phyloP scores from a whole-genome alignment of 2,329 filamentous ascomycete genomes.

The Chaetomium sp. region DNA sequence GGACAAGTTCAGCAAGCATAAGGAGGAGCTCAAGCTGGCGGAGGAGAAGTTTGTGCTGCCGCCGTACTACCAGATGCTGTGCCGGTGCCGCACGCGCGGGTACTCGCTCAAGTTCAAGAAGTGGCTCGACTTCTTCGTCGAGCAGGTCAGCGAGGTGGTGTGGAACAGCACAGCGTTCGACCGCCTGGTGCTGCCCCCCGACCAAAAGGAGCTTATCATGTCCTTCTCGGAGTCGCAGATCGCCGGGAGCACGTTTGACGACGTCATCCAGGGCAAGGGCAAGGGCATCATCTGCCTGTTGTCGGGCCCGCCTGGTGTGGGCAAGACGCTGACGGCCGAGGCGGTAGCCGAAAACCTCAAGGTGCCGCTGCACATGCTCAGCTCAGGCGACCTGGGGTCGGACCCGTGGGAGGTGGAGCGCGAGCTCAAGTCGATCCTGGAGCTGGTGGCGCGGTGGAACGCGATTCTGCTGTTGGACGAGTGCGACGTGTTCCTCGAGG shows the following conservation, averaged over 20 bases:
- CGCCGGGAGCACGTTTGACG: constrained; percentile 39
- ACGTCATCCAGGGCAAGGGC: constrained; percentile 47
- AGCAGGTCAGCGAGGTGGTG: constrained; percentile 37
- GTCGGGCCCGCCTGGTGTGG: constrained; percentile 42
- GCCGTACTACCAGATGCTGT: constrained; percentile 31
- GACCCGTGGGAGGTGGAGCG: constrained; percentile 58
- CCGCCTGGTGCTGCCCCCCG: constrained; percentile 42
- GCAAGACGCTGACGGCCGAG: constrained; percentile 45
- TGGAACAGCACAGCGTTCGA: constrained; percentile 46
- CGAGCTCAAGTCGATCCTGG: constrained; percentile 60
- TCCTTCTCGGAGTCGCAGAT: constrained; percentile 45
- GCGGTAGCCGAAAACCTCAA: constrained; percentile 44
- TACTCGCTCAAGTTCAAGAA: constrained; percentile 43
- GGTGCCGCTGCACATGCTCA: constrained; percentile 45
- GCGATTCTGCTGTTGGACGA: constrained; percentile 67
- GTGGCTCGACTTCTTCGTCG: constrained; percentile 45
- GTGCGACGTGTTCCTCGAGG: constrained; percentile 38
- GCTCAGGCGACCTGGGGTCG: constrained; percentile 64
- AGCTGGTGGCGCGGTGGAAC: constrained; percentile 67
- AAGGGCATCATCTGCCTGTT: constrained; percentile 45
- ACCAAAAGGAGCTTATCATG: constrained; percentile 46
- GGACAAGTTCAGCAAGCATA: constrained; percentile 26
- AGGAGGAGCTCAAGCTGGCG: constrained; percentile 17
- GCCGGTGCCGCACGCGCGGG: constrained; percentile 34
- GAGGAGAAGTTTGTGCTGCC: constrained; percentile 23